phyloP scores from a whole-genome alignment of 805 yeast species.

The Saturnispora galanensis region DNA sequence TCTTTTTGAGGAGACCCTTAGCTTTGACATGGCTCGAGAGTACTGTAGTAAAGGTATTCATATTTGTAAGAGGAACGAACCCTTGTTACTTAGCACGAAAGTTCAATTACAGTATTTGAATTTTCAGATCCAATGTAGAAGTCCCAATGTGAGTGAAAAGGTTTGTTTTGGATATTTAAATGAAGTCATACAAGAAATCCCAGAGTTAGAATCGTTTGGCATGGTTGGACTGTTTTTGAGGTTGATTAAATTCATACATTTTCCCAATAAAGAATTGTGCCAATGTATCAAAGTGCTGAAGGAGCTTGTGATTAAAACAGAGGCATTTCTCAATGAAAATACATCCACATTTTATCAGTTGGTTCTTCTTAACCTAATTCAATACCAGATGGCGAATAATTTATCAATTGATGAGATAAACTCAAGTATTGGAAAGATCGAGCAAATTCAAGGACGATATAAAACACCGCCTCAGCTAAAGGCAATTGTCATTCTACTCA shows the following conservation, averaged over 20 bases:
- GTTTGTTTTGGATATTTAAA: constrained; percentile 27
- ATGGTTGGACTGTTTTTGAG: constrained; percentile 23
- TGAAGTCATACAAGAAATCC: constrained; percentile 18
- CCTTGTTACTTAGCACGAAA: constrained; percentile 16
- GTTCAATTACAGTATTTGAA: constrained; percentile 30
- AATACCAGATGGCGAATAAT: constrained; percentile 26
- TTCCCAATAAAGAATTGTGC: constrained; percentile 19
- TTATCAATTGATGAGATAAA: constrained; percentile 18
- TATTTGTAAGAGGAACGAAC: constrained; percentile 17
- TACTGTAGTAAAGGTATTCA: constrained; percentile 24
- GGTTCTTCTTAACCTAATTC: constrained; percentile 23
- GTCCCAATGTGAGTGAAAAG: constrained; percentile 12
- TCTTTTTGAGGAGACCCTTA: constrained; percentile 33
- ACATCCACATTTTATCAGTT: constrained; percentile 18
- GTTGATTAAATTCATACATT: constrained; percentile 25
- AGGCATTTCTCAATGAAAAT: constrained; percentile 3
- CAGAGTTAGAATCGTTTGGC: not conserved
- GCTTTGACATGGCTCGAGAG: constrained; percentile 32
- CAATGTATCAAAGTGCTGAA: constrained; percentile 19
- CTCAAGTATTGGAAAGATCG: constrained; percentile 15
- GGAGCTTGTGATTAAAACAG: constrained; percentile 10
- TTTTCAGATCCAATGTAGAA: constrained; percentile 28
- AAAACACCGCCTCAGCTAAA: constrained; percentile 25
- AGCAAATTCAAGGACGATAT: constrained; percentile 3
- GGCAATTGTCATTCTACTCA: constrained; percentile 25